phyloP scores from a whole-genome alignment of 2,329 filamentous ascomycete genomes.

The Aspergillus hortae region DNA sequence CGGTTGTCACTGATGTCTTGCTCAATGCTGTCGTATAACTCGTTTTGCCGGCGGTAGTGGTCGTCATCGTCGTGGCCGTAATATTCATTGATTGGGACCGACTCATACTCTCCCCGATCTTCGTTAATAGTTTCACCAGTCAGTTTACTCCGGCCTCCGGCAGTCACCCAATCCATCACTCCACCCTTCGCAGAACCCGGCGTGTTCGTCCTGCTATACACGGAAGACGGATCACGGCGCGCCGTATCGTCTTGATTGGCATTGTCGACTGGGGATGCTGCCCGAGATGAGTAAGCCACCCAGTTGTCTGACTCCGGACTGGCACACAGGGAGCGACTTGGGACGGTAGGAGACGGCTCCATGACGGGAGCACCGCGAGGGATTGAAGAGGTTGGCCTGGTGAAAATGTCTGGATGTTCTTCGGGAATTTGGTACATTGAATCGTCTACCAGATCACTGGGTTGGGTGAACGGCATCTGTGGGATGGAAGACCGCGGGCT shows the following conservation, averaged over 20 bases:
- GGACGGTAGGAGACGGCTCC: conserved; percentile 25
- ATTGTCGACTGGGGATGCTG: conserved; percentile 26
- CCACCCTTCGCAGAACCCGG: conserved; percentile 24
- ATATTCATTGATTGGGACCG: conserved; percentile 31
- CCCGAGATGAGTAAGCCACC: conserved; percentile 36
- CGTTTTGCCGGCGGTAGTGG: conserved; percentile 16
- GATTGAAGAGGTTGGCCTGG: conserved; percentile 29
- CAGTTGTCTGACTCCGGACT: conserved; percentile 42
- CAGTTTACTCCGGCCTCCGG: conserved; percentile 23
- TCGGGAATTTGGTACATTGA: conserved; percentile 23
- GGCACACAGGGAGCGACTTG: conserved; percentile 29
- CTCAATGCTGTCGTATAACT: conserved; percentile 23
- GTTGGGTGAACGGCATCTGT: conserved; percentile 26
- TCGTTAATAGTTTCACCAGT: conserved; percentile 27
- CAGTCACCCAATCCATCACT: conserved; percentile 33
- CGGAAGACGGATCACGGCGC: conserved; percentile 32
- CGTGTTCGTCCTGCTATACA: conserved; percentile 28
- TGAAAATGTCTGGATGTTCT: conserved; percentile 26
- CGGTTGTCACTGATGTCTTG: conserved; percentile 35
- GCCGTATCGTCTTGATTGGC: conserved; percentile 18
- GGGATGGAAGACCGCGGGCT: conserved; percentile 28
- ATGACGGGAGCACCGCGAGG: conserved; percentile 27
- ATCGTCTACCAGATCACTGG: conserved; percentile 26
- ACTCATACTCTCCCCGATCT: conserved; percentile 37
- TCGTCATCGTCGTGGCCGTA: conserved; percentile 31